Base-by-base conservation (phyloP, 495 filamentous ascomycete species). In the Talaromyces adpressus region DNA sequence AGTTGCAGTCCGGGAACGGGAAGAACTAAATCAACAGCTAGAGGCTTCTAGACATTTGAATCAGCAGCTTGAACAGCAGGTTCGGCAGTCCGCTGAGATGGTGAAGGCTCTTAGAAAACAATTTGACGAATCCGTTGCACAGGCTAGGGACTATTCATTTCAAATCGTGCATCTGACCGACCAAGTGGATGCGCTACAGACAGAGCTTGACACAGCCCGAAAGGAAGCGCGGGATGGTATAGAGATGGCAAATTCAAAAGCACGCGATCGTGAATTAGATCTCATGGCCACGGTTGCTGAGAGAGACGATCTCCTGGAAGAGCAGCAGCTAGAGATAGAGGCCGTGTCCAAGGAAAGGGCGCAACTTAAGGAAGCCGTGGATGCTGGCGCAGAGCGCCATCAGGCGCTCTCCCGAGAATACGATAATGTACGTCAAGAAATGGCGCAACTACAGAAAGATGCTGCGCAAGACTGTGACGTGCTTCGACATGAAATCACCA, bases 271-370 rank as follows among this genome's bases (percentile, higher is more conserved):
- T 63, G 78, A 81, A 36, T 65, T 82, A 5, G 77, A 75, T 27
- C 64, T 79, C 6, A 71, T 81, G 45, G 79, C 81, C 45, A 77
- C 73, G 20, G 52, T 73, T n/a, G 77, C 77, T 0, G 78, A 73
- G 22, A 81, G 75, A 58, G 81, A 83, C 20, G 77, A 82, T 63
- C 67, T 70, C 4, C 59, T 82, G 4, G 79, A 82, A 32, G 73
- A 71, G 41, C 60, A 76, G 3, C 72, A 77, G 11, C 66, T 66
- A 39, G 53, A 74, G 12, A 11, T 75, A 23, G 57, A 63, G 12
- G 45, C 57, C 11, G 62, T 71, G 20, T 64, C 60, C 47, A 63
- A 63, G 39, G 69, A 71, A 51, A 73, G 69, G 56, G 59, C 64
- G 2, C 34, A 67, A 16, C 27, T 71, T 14, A 62, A 45, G 6